Conservation (phyloP, 345 rosid genomes). For the Carallia pectinifolia region DNA sequence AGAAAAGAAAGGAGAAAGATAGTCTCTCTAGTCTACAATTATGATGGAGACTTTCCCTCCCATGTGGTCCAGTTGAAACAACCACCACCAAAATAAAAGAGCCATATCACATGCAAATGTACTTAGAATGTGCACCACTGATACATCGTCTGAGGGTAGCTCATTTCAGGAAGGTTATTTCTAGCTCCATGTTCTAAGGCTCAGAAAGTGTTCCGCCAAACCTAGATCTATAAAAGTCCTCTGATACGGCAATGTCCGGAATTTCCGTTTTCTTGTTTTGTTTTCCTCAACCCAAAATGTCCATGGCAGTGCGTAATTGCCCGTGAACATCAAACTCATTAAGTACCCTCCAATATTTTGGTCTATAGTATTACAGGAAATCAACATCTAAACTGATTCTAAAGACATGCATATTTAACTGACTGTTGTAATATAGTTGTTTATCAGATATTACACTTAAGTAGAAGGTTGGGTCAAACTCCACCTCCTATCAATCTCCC, state of each 20-base stretch:
- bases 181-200: conserved; percentile 39
- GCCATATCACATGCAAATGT: conserved; percentile 11
- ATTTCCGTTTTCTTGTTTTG: conserved; percentile 33
- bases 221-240: conserved; percentile 9
- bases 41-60: background rate
- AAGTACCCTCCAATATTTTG: background rate
- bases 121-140: conserved; percentile 24
- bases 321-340: background rate
- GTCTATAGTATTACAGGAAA: background rate
- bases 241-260: conserved; percentile 24
- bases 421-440: too few species aligned
- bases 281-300: conserved; percentile 17
- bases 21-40: conserved; percentile 11
- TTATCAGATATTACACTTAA: too few species aligned
- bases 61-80: conserved; percentile 35
- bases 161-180: conserved; percentile 9
- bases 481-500: too few species aligned
- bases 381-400: too few species aligned
- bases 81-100: conserved; percentile 19
- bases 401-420: background rate
- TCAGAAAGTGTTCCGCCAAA: conserved; percentile 26
- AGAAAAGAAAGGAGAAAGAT: background rate
- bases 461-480: too few species aligned
- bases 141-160: conserved; percentile 13
- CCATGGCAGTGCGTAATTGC: conserved; percentile 8